phyloP scores from a whole-genome alignment of 1,139 yeast species.

The Geotrichum siamense region DNA sequence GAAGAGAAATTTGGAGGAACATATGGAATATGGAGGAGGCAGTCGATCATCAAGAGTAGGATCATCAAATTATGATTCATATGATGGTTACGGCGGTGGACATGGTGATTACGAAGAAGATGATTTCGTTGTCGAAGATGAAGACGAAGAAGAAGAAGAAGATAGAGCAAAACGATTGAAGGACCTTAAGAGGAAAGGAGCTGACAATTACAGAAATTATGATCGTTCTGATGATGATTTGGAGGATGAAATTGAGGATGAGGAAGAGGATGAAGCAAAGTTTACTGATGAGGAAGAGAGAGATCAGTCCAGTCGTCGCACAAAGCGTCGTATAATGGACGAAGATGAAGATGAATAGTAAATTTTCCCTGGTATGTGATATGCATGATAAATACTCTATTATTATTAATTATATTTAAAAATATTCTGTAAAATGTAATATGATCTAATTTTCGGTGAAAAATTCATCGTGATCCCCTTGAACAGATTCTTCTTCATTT shows the following conservation, averaged over 20 bases:
- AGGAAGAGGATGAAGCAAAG: conserved; percentile 35
- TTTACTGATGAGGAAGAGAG: conserved; percentile 16
- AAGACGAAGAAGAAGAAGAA: conserved; percentile 44
- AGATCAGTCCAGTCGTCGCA: conserved; percentile 7
- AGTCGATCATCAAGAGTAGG: conserved; percentile 32
- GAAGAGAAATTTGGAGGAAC: conserved; percentile 63
- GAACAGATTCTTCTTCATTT: conserved; percentile 5
- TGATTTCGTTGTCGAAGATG: conserved; percentile 45
- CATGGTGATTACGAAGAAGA: conserved; percentile 51
- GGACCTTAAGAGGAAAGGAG: conserved; percentile 52
- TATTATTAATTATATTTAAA: no score
- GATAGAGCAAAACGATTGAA: conserved; percentile 58
- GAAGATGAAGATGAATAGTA: conserved; percentile 47
- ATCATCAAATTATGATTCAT: conserved; percentile 32
- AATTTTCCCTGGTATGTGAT: no score
- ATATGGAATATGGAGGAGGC: conserved; percentile 39
- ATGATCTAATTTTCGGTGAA: conserved; percentile 12
- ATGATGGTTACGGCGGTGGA: conserved; percentile 17
- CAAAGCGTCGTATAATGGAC: conserved; percentile 38
- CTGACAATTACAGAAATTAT: conserved; percentile 39
- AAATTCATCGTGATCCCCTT: conserved; percentile 15
- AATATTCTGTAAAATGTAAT: no score
- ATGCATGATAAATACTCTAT: no score
- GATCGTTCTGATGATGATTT: conserved; percentile 27
- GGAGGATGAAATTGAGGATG: conserved; percentile 36